A percentile compares a stretch with the other conserved stretches of the same genome.
Evolutionary conservation across 1,284 basidiomycete genomes (phyloP).

Genomic region (Erythrobasidium hasegawianum): DNA sequence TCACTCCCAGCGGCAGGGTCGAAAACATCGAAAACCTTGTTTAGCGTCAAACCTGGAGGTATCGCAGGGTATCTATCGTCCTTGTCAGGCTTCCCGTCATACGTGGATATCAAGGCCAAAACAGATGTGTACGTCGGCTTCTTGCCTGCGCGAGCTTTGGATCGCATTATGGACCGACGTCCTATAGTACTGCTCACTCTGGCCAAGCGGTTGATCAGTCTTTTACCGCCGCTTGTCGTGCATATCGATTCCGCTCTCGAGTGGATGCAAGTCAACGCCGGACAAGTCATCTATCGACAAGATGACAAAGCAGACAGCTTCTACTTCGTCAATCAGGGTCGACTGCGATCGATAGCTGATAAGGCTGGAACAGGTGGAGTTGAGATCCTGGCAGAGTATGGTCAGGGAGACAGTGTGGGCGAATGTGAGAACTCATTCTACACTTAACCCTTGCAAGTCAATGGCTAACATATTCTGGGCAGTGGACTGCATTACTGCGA

Average conservation of each 20-base stretch:
- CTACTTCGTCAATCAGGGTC: slow-evolving; percentile 97
- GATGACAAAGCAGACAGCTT: slow-evolving; percentile 88
- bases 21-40: slow-evolving; percentile 54
- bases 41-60: slow-evolving; percentile 94
- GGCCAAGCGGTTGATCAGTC: slow-evolving; percentile 89
- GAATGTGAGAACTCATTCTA: slow-evolving; percentile 46
- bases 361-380: slow-evolving; percentile 61
- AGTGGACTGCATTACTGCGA: slow-evolving; percentile 94
- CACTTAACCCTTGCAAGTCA: no score
- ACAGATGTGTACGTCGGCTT: slow-evolving; percentile 97
- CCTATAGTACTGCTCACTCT: slow-evolving; percentile 93
- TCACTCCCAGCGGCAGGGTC: neutral
- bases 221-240: slow-evolving; percentile 88
- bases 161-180: slow-evolving; percentile 82
- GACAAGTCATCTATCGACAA: slow-evolving; percentile 84
- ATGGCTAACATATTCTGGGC: no score
- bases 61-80: slow-evolving; percentile 98
- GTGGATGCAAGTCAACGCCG: slow-evolving; percentile 95
- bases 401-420: slow-evolving; percentile 68
- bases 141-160: slow-evolving; percentile 79
- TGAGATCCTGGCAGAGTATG: slow-evolving; percentile 84
- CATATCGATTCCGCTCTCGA: slow-evolving; percentile 97
- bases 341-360: slow-evolving; percentile 71
- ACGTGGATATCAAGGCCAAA: slow-evolving; percentile 93
- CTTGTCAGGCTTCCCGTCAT: slow-evolving; percentile 83